These are phyloP conservation scores for Coniophora puteana DNA, from an alignment of 1,284 basidiomycete genomes.

Conservation along the genomic window DNA sequence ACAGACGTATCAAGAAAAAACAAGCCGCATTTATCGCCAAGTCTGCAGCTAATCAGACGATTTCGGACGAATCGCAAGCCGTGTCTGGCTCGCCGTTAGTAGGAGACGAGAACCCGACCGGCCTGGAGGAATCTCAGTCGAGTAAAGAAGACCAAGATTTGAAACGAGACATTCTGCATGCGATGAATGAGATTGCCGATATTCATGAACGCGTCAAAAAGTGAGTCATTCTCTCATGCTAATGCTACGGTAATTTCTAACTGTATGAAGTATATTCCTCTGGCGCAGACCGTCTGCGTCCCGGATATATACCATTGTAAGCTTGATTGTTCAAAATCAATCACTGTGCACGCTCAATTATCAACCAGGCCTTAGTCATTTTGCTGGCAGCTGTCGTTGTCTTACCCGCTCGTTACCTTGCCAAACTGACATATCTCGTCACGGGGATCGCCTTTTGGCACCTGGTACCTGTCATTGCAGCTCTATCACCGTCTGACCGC, in stretches of 20 bases:
- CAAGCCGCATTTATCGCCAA: slow-evolving; percentile 25
- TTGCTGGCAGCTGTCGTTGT: slow-evolving; percentile 36
- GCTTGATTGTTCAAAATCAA: slow-evolving; percentile 11
- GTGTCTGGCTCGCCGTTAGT: slow-evolving; percentile 1
- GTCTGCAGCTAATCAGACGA: slow-evolving; percentile 19
- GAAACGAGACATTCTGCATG: slow-evolving; percentile 38
- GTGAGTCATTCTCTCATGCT: slow-evolving; percentile 33
- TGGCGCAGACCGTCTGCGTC: slow-evolving; percentile 58
- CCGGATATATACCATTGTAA: slow-evolving; percentile 42
- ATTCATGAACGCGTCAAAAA: slow-evolving; percentile 65
- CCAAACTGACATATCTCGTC: slow-evolving; percentile 42
- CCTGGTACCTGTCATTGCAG: slow-evolving; percentile 49
- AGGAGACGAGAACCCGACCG: slow-evolving; percentile 21
- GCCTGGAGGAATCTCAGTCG: slow-evolving; percentile 32
- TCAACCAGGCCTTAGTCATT: slow-evolving; percentile 28
- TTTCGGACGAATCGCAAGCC: slow-evolving; percentile 9
- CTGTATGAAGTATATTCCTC: slow-evolving; percentile 47
- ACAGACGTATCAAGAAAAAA: too few relatives aligned
- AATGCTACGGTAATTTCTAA: slow-evolving; percentile 5
- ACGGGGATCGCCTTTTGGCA: slow-evolving; percentile 63
- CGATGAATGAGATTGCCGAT: slow-evolving; percentile 49
- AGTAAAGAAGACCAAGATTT: slow-evolving; percentile 38
- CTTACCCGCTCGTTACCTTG: slow-evolving; percentile 47
- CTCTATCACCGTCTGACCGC: slow-evolving; percentile 43
- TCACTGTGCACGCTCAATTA: slow-evolving; percentile 5